Percentiles rank a stretch among this genome's conserved stretches.
phyloP scores from a whole-genome alignment of 2,329 filamentous ascomycete genomes.

The Alternaria incomplexa region DNA sequence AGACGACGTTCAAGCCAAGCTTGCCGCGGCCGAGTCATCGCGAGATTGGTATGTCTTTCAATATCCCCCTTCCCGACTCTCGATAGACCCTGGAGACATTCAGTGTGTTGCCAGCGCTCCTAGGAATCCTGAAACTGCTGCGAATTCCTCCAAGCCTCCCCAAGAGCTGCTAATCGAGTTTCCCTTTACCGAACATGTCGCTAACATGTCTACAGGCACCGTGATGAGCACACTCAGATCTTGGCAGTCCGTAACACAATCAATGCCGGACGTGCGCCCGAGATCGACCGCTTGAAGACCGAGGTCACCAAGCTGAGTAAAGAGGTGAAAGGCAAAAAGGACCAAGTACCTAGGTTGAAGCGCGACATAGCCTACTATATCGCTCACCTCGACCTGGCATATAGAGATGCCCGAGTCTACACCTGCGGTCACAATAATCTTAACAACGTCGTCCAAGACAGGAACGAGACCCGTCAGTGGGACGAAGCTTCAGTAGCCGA shows the following conservation, averaged over 20 bases:
- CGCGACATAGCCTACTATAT: not conserved
- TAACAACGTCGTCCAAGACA: not conserved
- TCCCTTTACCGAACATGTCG: not conserved
- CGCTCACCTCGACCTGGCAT: conserved; percentile 9
- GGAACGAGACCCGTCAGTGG: not conserved
- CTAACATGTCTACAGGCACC: not conserved
- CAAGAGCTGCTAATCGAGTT: not conserved
- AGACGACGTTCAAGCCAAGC: not conserved
- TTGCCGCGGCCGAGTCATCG: not conserved
- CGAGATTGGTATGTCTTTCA: not conserved
- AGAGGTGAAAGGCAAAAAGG: not conserved
- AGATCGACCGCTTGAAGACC: not conserved
- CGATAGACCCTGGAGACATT: no score
- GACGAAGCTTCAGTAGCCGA: not conserved
- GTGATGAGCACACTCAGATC: not conserved
- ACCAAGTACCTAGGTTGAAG: not conserved
- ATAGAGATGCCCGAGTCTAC: conserved; percentile 6
- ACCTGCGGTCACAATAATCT: conserved; percentile 3
- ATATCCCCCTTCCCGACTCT: no score
- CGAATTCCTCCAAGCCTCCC: no score
- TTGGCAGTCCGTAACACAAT: not conserved
- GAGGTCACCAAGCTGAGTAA: not conserved
- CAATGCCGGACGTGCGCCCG: not conserved
- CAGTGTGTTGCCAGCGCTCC: no score
- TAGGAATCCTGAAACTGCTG: no score